phyloP scores from a whole-genome alignment of 2,329 filamentous ascomycete species.

The Fusarium sulawesiense region DNA sequence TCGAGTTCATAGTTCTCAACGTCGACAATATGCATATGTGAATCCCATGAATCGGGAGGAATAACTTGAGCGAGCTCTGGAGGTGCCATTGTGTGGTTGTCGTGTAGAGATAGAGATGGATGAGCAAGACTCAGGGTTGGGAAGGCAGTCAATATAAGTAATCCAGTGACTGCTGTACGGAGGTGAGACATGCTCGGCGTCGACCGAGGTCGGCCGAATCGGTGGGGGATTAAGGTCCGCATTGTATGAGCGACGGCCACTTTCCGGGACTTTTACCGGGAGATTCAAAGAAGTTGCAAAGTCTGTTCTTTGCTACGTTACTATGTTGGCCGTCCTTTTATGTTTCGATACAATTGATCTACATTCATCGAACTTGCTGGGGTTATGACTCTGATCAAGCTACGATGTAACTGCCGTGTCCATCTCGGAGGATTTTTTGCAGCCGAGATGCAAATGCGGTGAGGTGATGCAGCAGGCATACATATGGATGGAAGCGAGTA shows the following conservation, averaged over 20 bases:
- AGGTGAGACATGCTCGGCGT: neutral
- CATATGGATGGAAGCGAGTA: neutral
- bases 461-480: neutral
- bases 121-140: neutral
- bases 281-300: neutral
- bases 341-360: neutral
- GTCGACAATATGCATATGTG: slow-evolving; percentile 72
- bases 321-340: neutral
- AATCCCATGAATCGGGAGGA: slow-evolving; percentile 66
- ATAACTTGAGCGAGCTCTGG: slow-evolving; percentile 42
- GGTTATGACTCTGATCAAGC: neutral
- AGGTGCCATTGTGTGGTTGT: slow-evolving; percentile 6
- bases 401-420: neutral
- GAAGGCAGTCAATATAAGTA: neutral
- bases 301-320: neutral
- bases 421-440: neutral
- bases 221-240: slow-evolving; percentile 26
- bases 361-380: neutral
- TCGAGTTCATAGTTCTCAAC: slow-evolving; percentile 62
- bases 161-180: neutral
- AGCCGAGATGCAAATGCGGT: neutral
- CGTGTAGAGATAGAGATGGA: neutral
- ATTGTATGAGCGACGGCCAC: neutral
- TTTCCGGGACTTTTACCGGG: neutral
- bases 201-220: slow-evolving; percentile 29